Percentiles rank a stretch among this genome's conserved stretches.
These are phyloP conservation scores for Zelopaecilomyces penicillatus DNA, from an alignment of 2,329 filamentous ascomycete genomes.

Conservation along the genomic window DNA sequence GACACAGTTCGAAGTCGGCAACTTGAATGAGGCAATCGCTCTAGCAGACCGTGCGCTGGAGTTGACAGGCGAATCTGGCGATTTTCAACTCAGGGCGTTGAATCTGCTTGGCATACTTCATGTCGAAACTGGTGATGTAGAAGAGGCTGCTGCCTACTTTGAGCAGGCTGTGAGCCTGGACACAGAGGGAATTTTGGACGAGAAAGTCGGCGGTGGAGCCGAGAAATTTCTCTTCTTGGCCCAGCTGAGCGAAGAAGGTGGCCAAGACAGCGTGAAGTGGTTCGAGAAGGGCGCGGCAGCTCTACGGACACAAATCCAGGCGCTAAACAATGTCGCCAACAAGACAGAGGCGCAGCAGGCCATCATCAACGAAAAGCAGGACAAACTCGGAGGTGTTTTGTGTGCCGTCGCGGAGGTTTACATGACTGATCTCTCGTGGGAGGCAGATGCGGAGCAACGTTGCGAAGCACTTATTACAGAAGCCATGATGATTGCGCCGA, in stretches of 20 bases:
- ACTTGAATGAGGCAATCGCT: constrained; percentile 30
- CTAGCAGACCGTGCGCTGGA: constrained; percentile 37
- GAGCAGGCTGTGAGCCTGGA: constrained; percentile 67
- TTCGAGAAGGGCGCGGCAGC: constrained; percentile 63
- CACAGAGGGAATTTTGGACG: constrained; percentile 60
- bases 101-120: constrained; percentile 74
- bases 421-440: constrained; percentile 96
- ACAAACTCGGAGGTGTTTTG: constrained; percentile 80
- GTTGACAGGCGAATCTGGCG: constrained; percentile 34
- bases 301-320: constrained; percentile 62
- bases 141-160: constrained; percentile 66
- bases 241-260: constrained; percentile 70
- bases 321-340: constrained; percentile 35
- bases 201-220: constrained; percentile 68
- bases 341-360: constrained; percentile 32
- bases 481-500: constrained; percentile 75
- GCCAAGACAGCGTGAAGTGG: constrained; percentile 57
- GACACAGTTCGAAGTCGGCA: constrained; percentile 34
- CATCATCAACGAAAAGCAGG: constrained; percentile 58
- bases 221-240: constrained; percentile 95
- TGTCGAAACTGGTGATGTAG: constrained; percentile 74
- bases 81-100: constrained; percentile 54
- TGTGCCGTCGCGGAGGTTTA: constrained; percentile 95
- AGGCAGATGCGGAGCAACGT: constrained; percentile 77
- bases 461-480: constrained; percentile 89